A percentile compares a stretch with the other conserved stretches of the same genome.
These are phyloP conservation scores for Gymnopilus junonius DNA, from an alignment of 768 basidiomycete genomes.

Conservation along the genomic window DNA sequence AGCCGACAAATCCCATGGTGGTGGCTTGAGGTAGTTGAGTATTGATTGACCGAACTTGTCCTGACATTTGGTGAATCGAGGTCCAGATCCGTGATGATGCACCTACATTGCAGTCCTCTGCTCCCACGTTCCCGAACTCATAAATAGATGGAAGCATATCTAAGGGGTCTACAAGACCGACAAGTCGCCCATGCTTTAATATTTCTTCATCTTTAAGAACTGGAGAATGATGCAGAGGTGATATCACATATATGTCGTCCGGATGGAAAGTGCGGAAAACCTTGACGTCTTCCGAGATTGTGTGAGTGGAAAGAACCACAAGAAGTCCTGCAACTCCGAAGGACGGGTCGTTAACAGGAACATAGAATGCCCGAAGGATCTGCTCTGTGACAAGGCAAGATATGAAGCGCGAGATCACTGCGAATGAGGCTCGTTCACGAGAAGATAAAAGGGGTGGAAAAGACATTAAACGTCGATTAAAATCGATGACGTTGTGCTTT, in stretches of 20 bases:
- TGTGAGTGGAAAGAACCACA: conserved; percentile 40
- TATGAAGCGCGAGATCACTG: conserved; percentile 50
- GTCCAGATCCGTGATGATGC: neutral
- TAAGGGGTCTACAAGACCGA: conserved; percentile 59
- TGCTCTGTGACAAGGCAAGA: conserved; percentile 64
- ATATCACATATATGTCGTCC: conserved; percentile 49
- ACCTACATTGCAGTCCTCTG: conserved; percentile 30
- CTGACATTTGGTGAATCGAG: conserved; percentile 2
- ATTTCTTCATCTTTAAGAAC: conserved; percentile 36
- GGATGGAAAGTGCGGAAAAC: conserved; percentile 30
- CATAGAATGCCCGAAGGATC: conserved; percentile 52
- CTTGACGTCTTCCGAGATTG: conserved; percentile 30
- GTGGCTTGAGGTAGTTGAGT: conserved; percentile 16
- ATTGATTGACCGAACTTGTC: conserved; percentile 16
- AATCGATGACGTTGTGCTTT: neutral
- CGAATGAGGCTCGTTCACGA: conserved; percentile 50
- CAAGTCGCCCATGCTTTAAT: conserved; percentile 40
- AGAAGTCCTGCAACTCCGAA: conserved; percentile 42
- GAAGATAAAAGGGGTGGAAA: conserved; percentile 43
- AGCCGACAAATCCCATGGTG: conserved; percentile 26
- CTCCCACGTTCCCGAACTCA: conserved; percentile 19
- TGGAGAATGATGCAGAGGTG: conserved; percentile 51
- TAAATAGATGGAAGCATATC: conserved; percentile 57
- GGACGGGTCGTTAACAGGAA: conserved; percentile 40
- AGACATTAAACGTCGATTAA: conserved; percentile 18